Percentiles rank a stretch among this genome's conserved stretches.
phyloP scores from a whole-genome alignment of 2,329 filamentous ascomycete genomes.

The Alternaria postmessia region DNA sequence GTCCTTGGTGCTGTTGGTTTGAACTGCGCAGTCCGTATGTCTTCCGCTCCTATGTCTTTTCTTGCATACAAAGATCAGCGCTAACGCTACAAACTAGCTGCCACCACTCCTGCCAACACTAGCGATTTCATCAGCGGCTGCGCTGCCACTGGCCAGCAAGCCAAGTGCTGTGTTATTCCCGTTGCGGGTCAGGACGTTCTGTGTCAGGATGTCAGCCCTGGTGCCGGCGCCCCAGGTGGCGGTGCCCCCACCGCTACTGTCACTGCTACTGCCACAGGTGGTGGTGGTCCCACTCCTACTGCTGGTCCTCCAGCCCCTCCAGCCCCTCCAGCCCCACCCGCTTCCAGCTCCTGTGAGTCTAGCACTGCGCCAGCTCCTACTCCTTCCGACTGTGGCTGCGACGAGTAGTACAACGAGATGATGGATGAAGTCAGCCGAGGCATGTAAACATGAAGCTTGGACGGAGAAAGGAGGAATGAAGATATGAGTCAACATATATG shows the following conservation, averaged over 20 bases:
- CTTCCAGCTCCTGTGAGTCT: neutral
- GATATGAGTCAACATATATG: neutral
- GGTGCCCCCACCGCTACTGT: neutral
- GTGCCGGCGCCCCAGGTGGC: conserved; percentile 2
- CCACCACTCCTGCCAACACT: conserved; percentile 3
- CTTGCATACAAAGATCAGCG: neutral
- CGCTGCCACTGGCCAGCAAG: conserved; percentile 11
- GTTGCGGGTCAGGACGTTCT: conserved; percentile 13
- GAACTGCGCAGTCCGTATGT: conserved; percentile 17
- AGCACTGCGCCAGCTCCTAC: neutral
- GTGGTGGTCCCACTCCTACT: neutral
- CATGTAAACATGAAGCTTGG: neutral
- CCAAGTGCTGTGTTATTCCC: conserved; percentile 20
- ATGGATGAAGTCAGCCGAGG: neutral
- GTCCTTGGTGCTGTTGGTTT: conserved; percentile 10
- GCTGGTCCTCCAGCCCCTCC: neutral
- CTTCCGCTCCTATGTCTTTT: neutral
- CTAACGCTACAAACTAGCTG: conserved; percentile 1
- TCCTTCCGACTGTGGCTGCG: conserved; percentile 5
- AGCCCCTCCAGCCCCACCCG: neutral
- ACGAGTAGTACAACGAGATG: neutral
- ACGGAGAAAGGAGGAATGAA: neutral
- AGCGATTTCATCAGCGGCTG: conserved; percentile 11
- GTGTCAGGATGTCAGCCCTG: conserved; percentile 17
- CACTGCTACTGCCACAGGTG: neutral